Evolutionary conservation across 2,329 filamentous ascomycete genomes (phyloP), one percentile per base, ranked within the genome.

Genomic region (Fusarium sp.): DNA sequence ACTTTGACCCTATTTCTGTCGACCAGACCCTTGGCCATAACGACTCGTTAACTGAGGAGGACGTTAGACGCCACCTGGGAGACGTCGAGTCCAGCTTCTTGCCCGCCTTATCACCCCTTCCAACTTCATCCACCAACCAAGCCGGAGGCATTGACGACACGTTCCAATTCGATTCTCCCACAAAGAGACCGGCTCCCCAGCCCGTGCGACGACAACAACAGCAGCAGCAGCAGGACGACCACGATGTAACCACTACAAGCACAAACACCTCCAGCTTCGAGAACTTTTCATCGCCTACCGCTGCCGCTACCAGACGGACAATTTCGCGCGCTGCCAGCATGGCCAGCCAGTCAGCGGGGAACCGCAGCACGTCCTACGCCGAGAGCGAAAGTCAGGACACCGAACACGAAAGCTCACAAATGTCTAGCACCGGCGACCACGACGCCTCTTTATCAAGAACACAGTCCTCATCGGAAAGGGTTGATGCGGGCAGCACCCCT

Each of bases 31-130:
- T 64, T 12, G 65, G 46, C 13, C 58, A 68, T 9, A 76, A 80
- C 50, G 82, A 86, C 51, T 83, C 83, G 4, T 72, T 85, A 38
- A 81, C 81, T 39, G 84, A 86, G 64, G 79, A 81, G 42, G 80
- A 80, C 39, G 79, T 87, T 19, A 79, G 81, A 60, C 80, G 82
- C 52, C 85, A 88, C 69, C 73, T 89, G 19, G 80, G 84, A 66
- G 87, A 89, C 68, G 81, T 88, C 61, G 87, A 90, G 70, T 89
- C 87, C 31, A 89, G 87, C 75, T 89, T 89, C 69, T 72, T 87
- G 51, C 83, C 84, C 2, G 80, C 82, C 6, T 72, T 84, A 6
- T 88, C 86, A 7, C 86, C 86, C 11, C 80, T 88, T 42, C 80
- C 79, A 32, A 77, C 77, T 28, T 77, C 80, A 46, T 74, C 78